Evolutionary conservation across 148 eudicot genomes (phyloP).

Genomic region (Dianthus caryophyllus): DNA sequence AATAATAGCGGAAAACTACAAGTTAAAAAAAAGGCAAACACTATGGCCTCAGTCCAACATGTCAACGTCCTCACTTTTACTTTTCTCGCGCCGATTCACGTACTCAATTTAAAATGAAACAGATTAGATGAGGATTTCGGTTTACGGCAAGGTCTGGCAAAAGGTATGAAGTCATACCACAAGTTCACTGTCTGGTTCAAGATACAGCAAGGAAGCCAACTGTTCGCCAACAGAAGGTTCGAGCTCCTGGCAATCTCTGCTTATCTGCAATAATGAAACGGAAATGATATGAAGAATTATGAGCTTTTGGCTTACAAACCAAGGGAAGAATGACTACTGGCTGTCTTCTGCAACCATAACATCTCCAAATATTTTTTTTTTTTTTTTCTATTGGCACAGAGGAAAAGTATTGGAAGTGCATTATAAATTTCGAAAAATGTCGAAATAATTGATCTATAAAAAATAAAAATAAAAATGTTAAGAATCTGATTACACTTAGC

Average conservation of each 20-base stretch:
- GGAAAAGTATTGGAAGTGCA: neutral
- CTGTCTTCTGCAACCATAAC: neutral
- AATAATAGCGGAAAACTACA: neutral
- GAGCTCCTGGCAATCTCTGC: conserved; percentile 97
- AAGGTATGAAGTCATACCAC: conserved; percentile 47
- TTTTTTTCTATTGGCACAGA: neutral
- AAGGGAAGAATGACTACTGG: neutral
- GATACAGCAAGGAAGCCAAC: conserved; percentile 89
- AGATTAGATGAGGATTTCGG: no score
- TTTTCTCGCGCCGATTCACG: no score
- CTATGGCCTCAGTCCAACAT: neutral
- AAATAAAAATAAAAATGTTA: no score
- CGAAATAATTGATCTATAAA: no score
- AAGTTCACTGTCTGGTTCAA: conserved; percentile 95
- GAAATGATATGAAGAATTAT: neutral
- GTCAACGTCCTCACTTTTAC: no score
- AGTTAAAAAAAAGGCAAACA: neutral
- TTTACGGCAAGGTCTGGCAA: neutral
- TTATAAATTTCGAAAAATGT: neutral
- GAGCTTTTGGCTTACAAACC: neutral
- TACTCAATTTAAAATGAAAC: no score
- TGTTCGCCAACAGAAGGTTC: conserved; percentile 93
- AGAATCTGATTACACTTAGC: no score
- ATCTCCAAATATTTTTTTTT: neutral
- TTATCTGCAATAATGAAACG: conserved; percentile 53